A percentile compares a stretch with the other conserved stretches of the same genome.
Conservation (phyloP, 208 protist species). For the Tetramitus jugosus region DNA sequence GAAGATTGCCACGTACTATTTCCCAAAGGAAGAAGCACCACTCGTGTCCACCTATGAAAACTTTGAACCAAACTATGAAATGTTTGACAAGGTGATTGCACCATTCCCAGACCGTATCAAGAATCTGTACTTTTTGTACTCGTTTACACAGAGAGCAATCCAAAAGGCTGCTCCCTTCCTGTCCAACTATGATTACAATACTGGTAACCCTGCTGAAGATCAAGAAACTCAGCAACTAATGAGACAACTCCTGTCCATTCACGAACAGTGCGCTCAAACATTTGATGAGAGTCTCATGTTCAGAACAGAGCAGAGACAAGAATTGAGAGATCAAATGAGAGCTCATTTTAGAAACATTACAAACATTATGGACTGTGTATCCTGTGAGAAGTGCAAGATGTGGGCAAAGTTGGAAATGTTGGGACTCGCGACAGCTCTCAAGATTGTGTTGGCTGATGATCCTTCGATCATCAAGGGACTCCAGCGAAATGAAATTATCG, state of each 20-base stretch:
- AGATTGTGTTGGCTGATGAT: constrained; percentile 55
- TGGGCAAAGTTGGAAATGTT: constrained; percentile 76
- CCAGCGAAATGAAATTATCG: constrained; percentile 59
- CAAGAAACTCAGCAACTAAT: constrained; percentile 45
- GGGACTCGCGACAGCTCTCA: constrained; percentile 65
- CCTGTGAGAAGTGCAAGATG: constrained; percentile 77
- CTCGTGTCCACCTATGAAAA: constrained; percentile 63
- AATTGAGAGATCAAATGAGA: constrained; percentile 61
- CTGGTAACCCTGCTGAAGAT: constrained; percentile 45
- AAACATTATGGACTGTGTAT: constrained; percentile 73
- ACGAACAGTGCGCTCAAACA: constrained; percentile 53
- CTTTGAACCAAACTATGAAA: constrained; percentile 68
- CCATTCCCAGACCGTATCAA: constrained; percentile 54
- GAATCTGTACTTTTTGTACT: constrained; percentile 71
- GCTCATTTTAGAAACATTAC: constrained; percentile 59
- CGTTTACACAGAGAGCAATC: constrained; percentile 68
- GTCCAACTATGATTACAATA: constrained; percentile 13
- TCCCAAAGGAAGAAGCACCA: constrained; percentile 42
- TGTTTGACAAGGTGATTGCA: constrained; percentile 31
- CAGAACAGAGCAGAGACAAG: constrained; percentile 45
- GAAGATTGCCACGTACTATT: constrained; percentile 67
- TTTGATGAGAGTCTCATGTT: constrained; percentile 71
- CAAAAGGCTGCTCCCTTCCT: constrained; percentile 41
- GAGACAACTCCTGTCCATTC: constrained; percentile 50
- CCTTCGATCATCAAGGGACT: constrained; percentile 29